Evolutionary conservation across 768 basidiomycete genomes (phyloP).

Genomic region (Lactarius quietus): DNA sequence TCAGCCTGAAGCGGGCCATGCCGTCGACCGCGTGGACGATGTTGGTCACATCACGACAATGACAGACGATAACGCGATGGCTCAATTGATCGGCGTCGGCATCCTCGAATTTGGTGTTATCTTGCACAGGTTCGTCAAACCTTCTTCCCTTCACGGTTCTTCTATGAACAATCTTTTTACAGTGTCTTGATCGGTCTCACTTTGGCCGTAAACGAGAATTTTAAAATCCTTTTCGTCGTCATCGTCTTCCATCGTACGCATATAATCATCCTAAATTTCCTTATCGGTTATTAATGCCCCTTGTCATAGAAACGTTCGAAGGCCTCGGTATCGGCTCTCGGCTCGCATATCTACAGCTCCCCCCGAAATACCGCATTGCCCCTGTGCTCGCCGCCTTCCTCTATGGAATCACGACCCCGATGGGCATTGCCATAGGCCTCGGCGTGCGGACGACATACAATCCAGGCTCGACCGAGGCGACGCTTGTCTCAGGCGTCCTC

Average conservation of each 20-base stretch:
- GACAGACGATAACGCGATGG: conserved; percentile 33
- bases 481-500: conserved; percentile 78
- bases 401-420: conserved; percentile 77
- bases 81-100: conserved; percentile 82
- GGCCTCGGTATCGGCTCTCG: conserved; percentile 92
- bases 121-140: conserved; percentile 58
- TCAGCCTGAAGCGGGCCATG: conserved; percentile 18
- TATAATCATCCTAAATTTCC: conserved; percentile 17
- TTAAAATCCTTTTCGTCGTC: conserved; percentile 86
- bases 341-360: conserved; percentile 71
- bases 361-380: conserved; percentile 50
- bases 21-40: conserved; percentile 31
- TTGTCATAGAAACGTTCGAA: conserved; percentile 76
- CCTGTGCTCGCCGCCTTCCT: conserved; percentile 57
- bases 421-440: conserved; percentile 85
- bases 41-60: conserved; percentile 35
- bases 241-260: conserved; percentile 86
- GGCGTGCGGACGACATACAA: conserved; percentile 78
- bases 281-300: not conserved
- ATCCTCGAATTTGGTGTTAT: conserved; percentile 95
- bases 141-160: not conserved
- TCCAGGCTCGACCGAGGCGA: conserved; percentile 68
- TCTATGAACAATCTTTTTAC: not conserved
- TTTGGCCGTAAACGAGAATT: conserved; percentile 79
- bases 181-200: conserved; percentile 88